These are phyloP conservation scores for Linum usitatissimum DNA, from an alignment of 345 rosid species.

Conservation along the genomic window DNA sequence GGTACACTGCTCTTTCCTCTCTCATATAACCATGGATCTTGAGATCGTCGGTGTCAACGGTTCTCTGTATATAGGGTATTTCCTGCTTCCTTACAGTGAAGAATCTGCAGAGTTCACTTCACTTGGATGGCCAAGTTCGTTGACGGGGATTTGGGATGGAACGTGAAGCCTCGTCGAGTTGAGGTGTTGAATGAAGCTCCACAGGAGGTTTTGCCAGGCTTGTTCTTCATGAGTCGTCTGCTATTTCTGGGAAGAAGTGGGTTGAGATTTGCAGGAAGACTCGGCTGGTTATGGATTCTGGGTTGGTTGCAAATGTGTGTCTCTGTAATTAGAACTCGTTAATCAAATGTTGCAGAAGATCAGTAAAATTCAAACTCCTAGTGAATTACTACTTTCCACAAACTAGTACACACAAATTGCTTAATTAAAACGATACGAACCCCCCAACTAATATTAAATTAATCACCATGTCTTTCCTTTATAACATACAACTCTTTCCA, in stretches of 20 bases:
- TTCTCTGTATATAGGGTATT: constrained; percentile 39
- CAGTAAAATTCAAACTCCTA: no score
- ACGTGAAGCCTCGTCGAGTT: constrained; percentile 36
- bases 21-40: constrained; percentile 38
- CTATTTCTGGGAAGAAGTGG: constrained; percentile 38
- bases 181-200: constrained; percentile 29
- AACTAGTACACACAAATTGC: no score
- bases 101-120: constrained; percentile 34
- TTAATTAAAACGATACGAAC: no score
- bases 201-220: constrained; percentile 45
- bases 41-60: constrained; percentile 36
- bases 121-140: constrained; percentile 39
- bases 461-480: constrained; percentile 12
- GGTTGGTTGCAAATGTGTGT: constrained; percentile 38
- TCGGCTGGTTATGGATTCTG: constrained; percentile 49
- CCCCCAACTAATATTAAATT: no score
- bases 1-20: constrained; percentile 55
- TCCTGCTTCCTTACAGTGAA: constrained; percentile 47
- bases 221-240: constrained; percentile 27
- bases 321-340: neutral
- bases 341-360: no score
- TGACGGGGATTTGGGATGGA: constrained; percentile 59
- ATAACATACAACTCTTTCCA: constrained; percentile 1
- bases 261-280: constrained; percentile 51
- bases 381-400: no score